A percentile compares a stretch with the other conserved stretches of the same genome.
These are phyloP conservation scores for Phanerochaete carnosa DNA, from an alignment of 768 basidiomycete genomes.

Conservation along the genomic window DNA sequence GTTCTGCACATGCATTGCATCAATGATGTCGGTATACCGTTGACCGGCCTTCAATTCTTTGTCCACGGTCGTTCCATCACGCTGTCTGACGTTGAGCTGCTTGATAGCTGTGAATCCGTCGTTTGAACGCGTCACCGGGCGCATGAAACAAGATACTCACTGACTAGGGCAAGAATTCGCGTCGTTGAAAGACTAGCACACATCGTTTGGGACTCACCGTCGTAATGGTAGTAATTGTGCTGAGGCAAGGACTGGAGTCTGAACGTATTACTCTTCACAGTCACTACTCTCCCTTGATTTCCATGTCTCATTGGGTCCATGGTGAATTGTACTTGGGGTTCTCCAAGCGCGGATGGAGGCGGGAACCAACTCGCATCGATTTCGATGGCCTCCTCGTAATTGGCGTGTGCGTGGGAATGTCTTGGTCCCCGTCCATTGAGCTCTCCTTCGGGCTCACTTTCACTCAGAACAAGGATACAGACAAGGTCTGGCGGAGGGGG, in stretches of 20 bases:
- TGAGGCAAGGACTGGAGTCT: not conserved
- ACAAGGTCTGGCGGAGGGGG: too few relatives aligned
- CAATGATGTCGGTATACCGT: constrained; percentile 7
- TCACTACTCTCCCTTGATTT: not conserved
- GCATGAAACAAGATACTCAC: not conserved
- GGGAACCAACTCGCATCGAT: not conserved
- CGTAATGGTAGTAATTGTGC: constrained; percentile 3
- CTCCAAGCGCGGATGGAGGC: not conserved
- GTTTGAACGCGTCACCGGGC: not conserved
- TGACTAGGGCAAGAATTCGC: not conserved
- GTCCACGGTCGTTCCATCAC: not conserved
- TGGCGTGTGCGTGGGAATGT: not conserved
- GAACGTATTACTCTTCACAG: constrained; percentile 7
- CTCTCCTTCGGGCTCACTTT: too few relatives aligned
- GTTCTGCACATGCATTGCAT: constrained; percentile 3
- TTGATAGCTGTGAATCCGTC: not conserved
- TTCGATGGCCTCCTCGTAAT: not conserved
- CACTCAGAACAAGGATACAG: too few relatives aligned
- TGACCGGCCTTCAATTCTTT: not conserved
- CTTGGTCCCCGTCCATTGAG: not conserved
- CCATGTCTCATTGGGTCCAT: not conserved
- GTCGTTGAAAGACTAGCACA: not conserved
- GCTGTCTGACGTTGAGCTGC: not conserved
- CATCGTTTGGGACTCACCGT: not conserved
- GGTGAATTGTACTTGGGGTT: not conserved